phyloP scores from a whole-genome alignment of 1,139 yeast species.

The Magnusiomyces sp. region DNA sequence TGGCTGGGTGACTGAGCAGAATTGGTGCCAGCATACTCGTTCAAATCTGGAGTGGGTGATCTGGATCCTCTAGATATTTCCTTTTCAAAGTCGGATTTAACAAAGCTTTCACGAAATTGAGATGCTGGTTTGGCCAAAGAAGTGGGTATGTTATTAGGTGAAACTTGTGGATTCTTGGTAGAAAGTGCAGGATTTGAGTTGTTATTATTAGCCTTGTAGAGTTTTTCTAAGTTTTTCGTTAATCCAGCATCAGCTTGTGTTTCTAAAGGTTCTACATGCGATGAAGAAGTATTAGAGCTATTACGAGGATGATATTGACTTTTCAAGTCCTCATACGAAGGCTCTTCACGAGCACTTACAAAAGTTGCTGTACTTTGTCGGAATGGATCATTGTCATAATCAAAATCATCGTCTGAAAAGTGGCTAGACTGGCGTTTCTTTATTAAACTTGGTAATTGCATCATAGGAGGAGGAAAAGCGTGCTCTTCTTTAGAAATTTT shows the following conservation, averaged over 20 bases:
- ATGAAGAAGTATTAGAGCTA: too few relatives aligned
- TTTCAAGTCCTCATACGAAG: constrained; percentile 1
- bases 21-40: neutral
- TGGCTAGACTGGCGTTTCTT: neutral
- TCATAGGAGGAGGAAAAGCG: too few relatives aligned
- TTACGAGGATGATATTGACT: too few relatives aligned
- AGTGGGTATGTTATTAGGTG: neutral
- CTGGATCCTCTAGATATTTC: neutral
- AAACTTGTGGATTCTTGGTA: neutral
- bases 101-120: neutral
- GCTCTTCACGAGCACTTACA: constrained; percentile 3
- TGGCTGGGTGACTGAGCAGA: neutral
- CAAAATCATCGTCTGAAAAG: neutral
- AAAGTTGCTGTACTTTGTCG: constrained; percentile 6
- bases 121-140: neutral
- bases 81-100: neutral
- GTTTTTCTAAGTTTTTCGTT: neutral
- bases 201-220: neutral
- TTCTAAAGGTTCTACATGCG: too few relatives aligned
- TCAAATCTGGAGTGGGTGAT: neutral
- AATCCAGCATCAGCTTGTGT: too few relatives aligned
- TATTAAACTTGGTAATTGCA: neutral
- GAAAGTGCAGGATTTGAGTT: neutral
- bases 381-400: neutral
- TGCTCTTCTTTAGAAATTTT: too few relatives aligned